phyloP scores from a whole-genome alignment of 208 protist species.

The Kentomonas sorsogonicus region DNA sequence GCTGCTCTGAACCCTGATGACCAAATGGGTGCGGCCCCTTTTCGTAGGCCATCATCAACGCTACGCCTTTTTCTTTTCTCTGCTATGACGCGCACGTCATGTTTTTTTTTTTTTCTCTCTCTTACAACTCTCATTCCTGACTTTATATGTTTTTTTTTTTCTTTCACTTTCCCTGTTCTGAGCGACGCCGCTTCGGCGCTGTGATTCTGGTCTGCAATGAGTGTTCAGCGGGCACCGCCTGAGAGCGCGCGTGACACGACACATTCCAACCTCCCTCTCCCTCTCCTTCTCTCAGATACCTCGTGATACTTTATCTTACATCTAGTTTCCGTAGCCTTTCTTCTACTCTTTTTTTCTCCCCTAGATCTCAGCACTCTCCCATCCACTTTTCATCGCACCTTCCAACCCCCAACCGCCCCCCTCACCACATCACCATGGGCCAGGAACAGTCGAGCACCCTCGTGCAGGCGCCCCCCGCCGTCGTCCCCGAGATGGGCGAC shows the following conservation, averaged over 20 bases:
- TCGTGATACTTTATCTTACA: too few relatives aligned
- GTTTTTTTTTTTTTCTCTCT: constrained; percentile 4
- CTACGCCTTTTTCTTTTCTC: background rate
- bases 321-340: too few relatives aligned
- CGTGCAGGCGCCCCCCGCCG: background rate
- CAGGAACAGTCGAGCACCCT: background rate
- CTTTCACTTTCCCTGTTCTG: constrained; percentile 2
- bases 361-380: background rate
- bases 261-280: background rate
- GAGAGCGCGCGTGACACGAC: too few relatives aligned
- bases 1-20: background rate
- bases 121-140: constrained; percentile 2
- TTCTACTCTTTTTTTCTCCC: background rate
- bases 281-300: too few relatives aligned
- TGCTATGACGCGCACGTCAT: background rate
- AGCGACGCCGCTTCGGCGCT: background rate
- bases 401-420: background rate
- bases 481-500: background rate
- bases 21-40: too few relatives aligned
- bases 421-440: background rate
- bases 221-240: too few relatives aligned
- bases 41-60: too few relatives aligned
- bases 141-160: background rate
- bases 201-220: too few relatives aligned
- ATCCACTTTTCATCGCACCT: background rate